These are phyloP conservation scores for Rugonectria rugulosa DNA, from an alignment of 2,329 filamentous ascomycete genomes.

Conservation along the genomic window DNA sequence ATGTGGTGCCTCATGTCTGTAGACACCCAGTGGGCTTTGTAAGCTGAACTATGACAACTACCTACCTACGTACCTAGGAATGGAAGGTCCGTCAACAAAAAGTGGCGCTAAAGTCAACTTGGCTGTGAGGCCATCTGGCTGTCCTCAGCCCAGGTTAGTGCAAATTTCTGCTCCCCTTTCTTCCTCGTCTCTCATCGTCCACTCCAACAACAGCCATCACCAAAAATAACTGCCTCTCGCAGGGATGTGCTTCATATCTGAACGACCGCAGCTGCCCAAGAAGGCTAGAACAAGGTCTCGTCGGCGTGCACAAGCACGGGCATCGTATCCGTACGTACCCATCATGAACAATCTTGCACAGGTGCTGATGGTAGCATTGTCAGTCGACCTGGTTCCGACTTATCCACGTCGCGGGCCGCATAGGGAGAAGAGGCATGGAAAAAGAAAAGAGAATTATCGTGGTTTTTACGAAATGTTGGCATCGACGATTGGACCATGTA, in stretches of 20 bases:
- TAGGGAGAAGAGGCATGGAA: not conserved
- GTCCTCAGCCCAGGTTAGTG: not conserved
- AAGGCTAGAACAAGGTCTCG: constrained; percentile 1
- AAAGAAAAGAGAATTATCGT: constrained; percentile 3
- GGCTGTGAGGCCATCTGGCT: too few species aligned
- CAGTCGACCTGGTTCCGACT: too few species aligned
- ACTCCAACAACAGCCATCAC: not conserved
- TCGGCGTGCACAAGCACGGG: not conserved
- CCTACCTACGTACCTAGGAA: not conserved
- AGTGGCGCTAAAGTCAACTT: too few species aligned
- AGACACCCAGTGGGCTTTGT: too few species aligned
- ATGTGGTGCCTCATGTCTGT: too few species aligned
- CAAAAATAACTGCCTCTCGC: not conserved
- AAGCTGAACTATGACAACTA: not conserved
- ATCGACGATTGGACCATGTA: constrained; percentile 36
- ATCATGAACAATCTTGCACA: too few species aligned
- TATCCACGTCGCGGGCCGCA: too few species aligned
- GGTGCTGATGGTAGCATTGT: too few species aligned
- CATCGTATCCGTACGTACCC: too few species aligned
- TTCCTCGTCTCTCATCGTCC: not conserved
- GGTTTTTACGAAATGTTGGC: too few species aligned
- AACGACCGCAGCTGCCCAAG: constrained; percentile 1
- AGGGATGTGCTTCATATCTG: not conserved
- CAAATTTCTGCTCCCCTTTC: not conserved
- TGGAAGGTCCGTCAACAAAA: too few species aligned